A percentile compares a stretch with the other conserved stretches of the same genome.
phyloP scores from a whole-genome alignment of 2,329 filamentous ascomycete species.

The Aspergillus sp. region DNA sequence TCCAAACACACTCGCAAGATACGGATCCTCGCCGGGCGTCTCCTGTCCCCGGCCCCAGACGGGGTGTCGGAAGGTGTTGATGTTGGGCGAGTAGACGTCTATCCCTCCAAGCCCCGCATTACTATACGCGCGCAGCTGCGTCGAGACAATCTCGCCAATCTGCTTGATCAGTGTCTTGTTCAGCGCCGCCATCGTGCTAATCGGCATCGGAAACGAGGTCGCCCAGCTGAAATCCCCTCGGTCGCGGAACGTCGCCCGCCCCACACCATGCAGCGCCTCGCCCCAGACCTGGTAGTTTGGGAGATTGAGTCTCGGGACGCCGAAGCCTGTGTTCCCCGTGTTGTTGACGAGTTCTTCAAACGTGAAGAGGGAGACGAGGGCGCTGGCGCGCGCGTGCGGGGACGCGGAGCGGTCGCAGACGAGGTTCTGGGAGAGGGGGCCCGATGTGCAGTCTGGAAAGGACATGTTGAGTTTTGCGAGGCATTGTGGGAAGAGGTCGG shows the following conservation, averaged over 20 bases:
- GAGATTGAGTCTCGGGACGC: constrained; percentile 61
- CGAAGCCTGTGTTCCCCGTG: constrained; percentile 54
- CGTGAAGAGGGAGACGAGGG: constrained; percentile 57
- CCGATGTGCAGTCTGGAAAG: constrained; percentile 58
- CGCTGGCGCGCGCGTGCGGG: constrained; percentile 48
- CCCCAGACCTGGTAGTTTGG: constrained; percentile 66
- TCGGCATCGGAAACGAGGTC: constrained; percentile 69
- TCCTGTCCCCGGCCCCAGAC: constrained; percentile 67
- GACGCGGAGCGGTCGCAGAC: constrained; percentile 56
- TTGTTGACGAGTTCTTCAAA: constrained; percentile 61
- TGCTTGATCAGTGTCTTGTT: constrained; percentile 64
- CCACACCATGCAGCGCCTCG: constrained; percentile 65
- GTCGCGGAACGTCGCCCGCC: constrained; percentile 60
- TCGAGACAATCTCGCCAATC: constrained; percentile 59
- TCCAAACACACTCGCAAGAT: constrained; percentile 55
- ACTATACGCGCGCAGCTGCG: constrained; percentile 68
- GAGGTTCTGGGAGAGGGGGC: constrained; percentile 54
- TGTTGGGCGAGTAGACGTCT: constrained; percentile 61
- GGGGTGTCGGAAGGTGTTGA: constrained; percentile 68
- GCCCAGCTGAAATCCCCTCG: constrained; percentile 61
- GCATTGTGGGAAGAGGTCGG: constrained; percentile 28
- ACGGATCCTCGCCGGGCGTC: constrained; percentile 63
- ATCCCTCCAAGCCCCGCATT: constrained; percentile 57
- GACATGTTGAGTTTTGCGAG: constrained; percentile 26
- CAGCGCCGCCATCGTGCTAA: constrained; percentile 65